phyloP scores from a whole-genome alignment of 371 early-diverging fungal genomes.

The Mortierella sp. region DNA sequence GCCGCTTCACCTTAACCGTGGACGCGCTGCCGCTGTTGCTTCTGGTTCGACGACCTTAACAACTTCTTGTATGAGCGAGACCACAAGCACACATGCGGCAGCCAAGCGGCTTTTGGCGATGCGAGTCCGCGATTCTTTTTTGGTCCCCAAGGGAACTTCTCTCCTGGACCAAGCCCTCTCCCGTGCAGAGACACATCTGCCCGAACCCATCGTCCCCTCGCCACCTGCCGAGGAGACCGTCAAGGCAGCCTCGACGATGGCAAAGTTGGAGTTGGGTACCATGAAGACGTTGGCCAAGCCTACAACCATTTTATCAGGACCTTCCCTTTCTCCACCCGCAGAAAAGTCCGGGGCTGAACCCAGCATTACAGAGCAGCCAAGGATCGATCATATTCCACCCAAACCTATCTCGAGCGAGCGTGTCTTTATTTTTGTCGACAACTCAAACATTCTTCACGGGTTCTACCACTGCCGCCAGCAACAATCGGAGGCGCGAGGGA shows the following conservation, averaged over 20 bases:
- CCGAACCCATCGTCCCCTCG: neutral
- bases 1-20: neutral
- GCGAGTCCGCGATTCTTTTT: slow-evolving; percentile 26
- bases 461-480: slow-evolving; percentile 42
- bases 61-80: slow-evolving; percentile 23
- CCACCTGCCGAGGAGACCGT: neutral
- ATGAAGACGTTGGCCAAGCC: neutral
- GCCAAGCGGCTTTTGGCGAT: slow-evolving; percentile 21
- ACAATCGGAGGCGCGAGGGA: slow-evolving; percentile 9
- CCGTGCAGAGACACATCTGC: neutral
- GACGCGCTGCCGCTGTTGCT: neutral
- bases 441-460: slow-evolving; percentile 60
- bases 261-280: neutral
- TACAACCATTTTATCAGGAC: neutral
- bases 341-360: neutral
- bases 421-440: slow-evolving; percentile 59
- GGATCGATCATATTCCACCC: neutral
- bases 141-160: slow-evolving; percentile 9
- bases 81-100: slow-evolving; percentile 4
- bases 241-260: no score
- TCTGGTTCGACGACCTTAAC: slow-evolving; percentile 31
- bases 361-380: neutral
- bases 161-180: slow-evolving; percentile 19
- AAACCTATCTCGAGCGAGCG: slow-evolving; percentile 10
- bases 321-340: neutral